Evolutionary conservation across 1,284 basidiomycete species (phyloP), one percentile per base, ranked within the genome.

Genomic region (Apiotrichum gracile): DNA sequence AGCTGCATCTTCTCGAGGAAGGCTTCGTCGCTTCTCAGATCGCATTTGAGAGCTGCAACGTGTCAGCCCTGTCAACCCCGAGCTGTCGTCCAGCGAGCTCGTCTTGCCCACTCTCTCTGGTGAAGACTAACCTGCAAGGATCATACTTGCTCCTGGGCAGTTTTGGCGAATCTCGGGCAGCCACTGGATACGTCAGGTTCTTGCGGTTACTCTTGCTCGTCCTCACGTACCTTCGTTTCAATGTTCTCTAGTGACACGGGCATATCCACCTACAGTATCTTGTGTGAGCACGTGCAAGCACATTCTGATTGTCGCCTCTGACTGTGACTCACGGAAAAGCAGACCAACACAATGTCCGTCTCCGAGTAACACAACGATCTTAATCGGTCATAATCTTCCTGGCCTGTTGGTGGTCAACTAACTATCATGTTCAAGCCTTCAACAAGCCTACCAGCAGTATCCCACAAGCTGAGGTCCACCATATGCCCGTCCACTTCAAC

Each of bases 361-460:
- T 97, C 92, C 3, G 92, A 88, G 70, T 97, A 97, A 33, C 87
- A 90, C 26, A 97, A 76, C 17, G 90, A 91, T 44, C 94, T 82
- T 51, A 97, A 76, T 46, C 91, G 80, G 71, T 96, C 93, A 71
- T 97, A 97, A 65, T 97, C 93, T 77, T 97, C 93, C 74, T 96
- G 91, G 24, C 90, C 92, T 91, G 47, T n/a, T n/a, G n/a, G n/a
- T n/a, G 21, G 44, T 51, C 35, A 51, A 44, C 14, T 9, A 22
- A 14, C 4, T 6, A 4, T n/a, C 26, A 48, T 41, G 21, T 9
- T 29, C 19, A 13, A 21, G 49, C 44, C 42, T 19, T 5, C 19
- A 77, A n/a, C 9, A 31, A 31, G 16, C 83, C 62, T 66, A 89
- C 91, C 91, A 35, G 93, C 93, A 38, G 93, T 97, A 72, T 97